phyloP scores from a whole-genome alignment of 169 alveolate species.

The Gregarina niphandrodes region DNA sequence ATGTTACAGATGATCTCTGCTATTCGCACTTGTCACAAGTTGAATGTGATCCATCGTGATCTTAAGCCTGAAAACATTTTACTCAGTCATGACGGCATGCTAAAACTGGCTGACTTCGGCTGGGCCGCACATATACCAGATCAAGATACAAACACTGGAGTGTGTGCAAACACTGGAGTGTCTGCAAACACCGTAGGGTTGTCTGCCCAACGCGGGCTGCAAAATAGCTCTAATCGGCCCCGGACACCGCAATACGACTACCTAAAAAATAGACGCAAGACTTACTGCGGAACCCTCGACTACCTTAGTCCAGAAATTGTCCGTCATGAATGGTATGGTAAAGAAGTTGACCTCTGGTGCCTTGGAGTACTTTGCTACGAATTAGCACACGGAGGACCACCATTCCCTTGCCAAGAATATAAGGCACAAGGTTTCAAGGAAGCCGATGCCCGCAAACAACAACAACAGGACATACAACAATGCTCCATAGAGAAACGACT shows the following conservation, averaged over 20 bases:
- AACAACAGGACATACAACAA: background rate
- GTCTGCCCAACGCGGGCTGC: too few species aligned
- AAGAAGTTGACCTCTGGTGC: constrained; percentile 57
- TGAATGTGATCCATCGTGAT: constrained; percentile 59
- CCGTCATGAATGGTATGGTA: constrained; percentile 38
- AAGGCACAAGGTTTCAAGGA: background rate
- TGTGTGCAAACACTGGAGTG: too few species aligned
- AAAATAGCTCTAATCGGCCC: too few species aligned
- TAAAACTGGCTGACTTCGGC: constrained; percentile 64
- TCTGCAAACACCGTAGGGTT: too few species aligned
- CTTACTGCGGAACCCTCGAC: constrained; percentile 64
- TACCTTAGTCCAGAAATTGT: constrained; percentile 64
- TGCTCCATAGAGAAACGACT: background rate
- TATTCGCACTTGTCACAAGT: constrained; percentile 39
- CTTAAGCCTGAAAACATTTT: constrained; percentile 64
- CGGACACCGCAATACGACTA: too few species aligned
- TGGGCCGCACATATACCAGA: constrained; percentile 36
- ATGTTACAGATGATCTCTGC: constrained; percentile 39
- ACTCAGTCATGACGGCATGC: constrained; percentile 32
- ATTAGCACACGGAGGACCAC: constrained; percentile 49
- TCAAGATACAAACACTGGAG: background rate
- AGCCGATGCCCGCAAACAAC: background rate
- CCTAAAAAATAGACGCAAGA: constrained; percentile 41
- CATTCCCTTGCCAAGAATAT: constrained; percentile 26
- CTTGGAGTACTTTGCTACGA: constrained; percentile 62